Evolutionary conservation across 176 grass and related monocot species (phyloP), one percentile per base, ranked within the genome.

Genomic region (Triticum timopheevii): DNA sequence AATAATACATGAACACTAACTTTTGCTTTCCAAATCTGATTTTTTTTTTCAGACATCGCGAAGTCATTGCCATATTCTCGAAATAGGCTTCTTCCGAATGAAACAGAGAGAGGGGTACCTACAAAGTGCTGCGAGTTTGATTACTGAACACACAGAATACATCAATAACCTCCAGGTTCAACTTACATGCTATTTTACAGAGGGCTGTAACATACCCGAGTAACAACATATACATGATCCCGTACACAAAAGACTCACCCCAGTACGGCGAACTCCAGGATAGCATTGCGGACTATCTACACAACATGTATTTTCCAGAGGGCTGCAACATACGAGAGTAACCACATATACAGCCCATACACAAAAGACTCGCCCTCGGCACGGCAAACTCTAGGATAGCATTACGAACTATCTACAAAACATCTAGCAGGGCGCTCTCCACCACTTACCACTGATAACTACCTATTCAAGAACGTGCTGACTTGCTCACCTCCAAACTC

Each of bases 371-470:
- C 30, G 62, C 40, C 38, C 34, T 19, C 33, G 9, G 42, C 20
- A 28, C 7, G 4, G 34, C 61, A 3, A 58, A 34, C 40, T 76
- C 44, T 44, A 54, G 31, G 74, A 16, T 23, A 70, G 23, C 44
- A 49, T 17, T 78, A 68, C 12, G 13, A 73, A 50, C 54, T 17
- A 86, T 68, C 61, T 79, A 61, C 77, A 86, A 67, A 64, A 62
- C 19, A 22, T 13, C 47, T 45, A 45, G 42, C 42, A 45, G 11
- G 42, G 42, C 11, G 42, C 11, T 45, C 42, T 13, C 16, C 34
- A 8, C 72, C 52, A 34, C 38, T 16, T 52, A 52, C 49, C 49
- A 52, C 49, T 25, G 42, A 54, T 59, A 38, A 72, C 65, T 61
- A 35, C 12, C 1, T 72, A 39, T 58, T 58, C 76, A 62, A 3